These are phyloP conservation scores for Boletus sensibilis DNA, from an alignment of 768 basidiomycete species.

Conservation along the genomic window DNA sequence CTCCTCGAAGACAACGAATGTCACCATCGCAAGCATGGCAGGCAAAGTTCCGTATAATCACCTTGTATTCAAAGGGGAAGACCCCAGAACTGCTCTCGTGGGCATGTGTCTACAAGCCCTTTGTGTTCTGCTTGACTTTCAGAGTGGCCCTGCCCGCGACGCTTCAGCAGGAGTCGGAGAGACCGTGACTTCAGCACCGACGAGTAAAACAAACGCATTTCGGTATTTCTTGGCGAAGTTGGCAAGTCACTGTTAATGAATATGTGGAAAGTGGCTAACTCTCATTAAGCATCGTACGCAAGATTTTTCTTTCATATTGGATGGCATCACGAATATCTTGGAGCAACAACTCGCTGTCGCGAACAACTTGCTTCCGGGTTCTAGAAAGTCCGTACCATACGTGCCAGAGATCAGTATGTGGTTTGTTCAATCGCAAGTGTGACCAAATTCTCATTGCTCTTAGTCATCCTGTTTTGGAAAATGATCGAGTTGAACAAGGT, in stretches of 20 bases:
- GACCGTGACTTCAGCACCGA: constrained; percentile 45
- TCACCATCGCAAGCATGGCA: constrained; percentile 64
- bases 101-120: constrained; percentile 76
- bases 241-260: constrained; percentile 36
- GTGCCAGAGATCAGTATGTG: constrained; percentile 76
- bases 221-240: constrained; percentile 90
- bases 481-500: constrained; percentile 93
- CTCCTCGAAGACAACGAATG: constrained; percentile 49
- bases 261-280: constrained; percentile 8
- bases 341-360: constrained; percentile 74
- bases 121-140: constrained; percentile 75
- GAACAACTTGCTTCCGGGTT: constrained; percentile 79
- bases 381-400: constrained; percentile 79
- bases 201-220: constrained; percentile 80
- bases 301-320: constrained; percentile 83
- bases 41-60: constrained; percentile 88
- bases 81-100: constrained; percentile 69
- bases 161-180: constrained; percentile 43
- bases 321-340: constrained; percentile 65
- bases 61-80: constrained; percentile 87
- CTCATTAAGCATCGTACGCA: constrained; percentile 73
- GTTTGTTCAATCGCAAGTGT: background rate
- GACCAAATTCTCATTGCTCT: constrained; percentile 6
- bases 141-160: constrained; percentile 72
- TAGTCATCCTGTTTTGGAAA: constrained; percentile 87